Conservation (phyloP, 1,139 yeast species). For the Geotrichum carabidarum region DNA sequence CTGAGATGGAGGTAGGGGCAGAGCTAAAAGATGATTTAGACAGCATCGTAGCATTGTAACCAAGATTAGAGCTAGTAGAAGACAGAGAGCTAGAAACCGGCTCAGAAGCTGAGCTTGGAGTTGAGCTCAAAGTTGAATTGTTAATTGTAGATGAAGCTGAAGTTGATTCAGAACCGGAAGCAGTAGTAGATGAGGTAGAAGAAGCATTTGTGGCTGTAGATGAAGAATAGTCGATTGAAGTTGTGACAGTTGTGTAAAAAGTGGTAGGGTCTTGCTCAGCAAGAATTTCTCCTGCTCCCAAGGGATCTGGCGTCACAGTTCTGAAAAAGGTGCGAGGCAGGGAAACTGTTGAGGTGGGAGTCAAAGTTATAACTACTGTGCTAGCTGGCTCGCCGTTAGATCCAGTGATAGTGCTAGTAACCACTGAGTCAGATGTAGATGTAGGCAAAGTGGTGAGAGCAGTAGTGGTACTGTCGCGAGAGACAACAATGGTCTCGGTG, state of each 20-base stretch:
- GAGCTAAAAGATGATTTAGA: conserved; percentile 1
- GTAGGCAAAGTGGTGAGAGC: not conserved
- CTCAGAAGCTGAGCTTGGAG: conserved; percentile 29
- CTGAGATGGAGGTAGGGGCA: not conserved
- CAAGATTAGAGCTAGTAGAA: not conserved
- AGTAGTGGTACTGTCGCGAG: conserved; percentile 1
- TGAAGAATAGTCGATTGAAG: not conserved
- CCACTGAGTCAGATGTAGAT: not conserved
- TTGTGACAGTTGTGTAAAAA: not conserved
- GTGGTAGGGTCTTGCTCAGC: not conserved
- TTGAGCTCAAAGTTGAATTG: not conserved
- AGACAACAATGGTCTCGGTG: conserved; percentile 10
- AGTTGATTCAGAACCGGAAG: not conserved
- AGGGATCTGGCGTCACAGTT: not conserved
- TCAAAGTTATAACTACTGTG: conserved; percentile 1
- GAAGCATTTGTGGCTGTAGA: not conserved
- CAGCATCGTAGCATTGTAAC: not conserved
- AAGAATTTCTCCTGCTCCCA: not conserved
- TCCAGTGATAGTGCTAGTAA: not conserved
- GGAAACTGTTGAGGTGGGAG: conserved; percentile 4
- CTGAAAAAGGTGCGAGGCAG: not conserved
- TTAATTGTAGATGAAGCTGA: not conserved
- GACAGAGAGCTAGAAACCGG: conserved; percentile 37
- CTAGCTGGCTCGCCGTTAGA: not conserved
- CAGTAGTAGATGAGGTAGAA: not conserved